Base-by-base conservation (phyloP, 352 stramenopile genomes). In the Globisporangium spinosum region DNA sequence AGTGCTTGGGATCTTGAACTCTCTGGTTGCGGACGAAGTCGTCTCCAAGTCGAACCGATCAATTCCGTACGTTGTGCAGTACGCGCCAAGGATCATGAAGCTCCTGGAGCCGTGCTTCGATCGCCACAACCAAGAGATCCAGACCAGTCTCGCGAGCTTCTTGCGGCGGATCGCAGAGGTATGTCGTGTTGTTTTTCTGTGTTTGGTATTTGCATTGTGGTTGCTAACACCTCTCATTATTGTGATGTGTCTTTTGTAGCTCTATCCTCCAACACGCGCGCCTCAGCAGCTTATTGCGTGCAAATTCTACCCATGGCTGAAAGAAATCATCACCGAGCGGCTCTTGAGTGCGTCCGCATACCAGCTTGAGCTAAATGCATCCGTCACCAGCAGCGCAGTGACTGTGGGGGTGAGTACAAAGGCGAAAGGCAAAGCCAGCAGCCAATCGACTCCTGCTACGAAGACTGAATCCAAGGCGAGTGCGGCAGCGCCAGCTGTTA, bases 291-390 rank as follows among this genome's bases (percentile, higher is more conserved):
- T 97, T 6, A 70, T 91, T 7, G 77, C 85, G 45, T 94, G 88
- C 70, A 94, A 95, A 43, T 97, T 95, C 55, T 97, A 97, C 69
- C 83, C 82, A 15, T 97, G 89, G 89, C 80, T 97, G 10, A 85
- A 85, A 34, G 88, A 95, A 25, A 94, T 94, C 72, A 75, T 97
- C 55, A 91, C 85, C 40, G 87, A 96, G 35, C 81, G 88, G 27
- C 67, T 97, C 20, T 58, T 93, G 53, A 93, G 82, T 49, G 86
- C 87, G 20, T 75, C 79, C 3, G 70, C 80, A 13, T 79, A 84
- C 57, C 83, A 91, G 47, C 82, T 90, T 64, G 87, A 93, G 53
- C 66, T 83, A 29, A 67, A 62, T 15, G 38, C 66, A 51, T 47
- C 63, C 59, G 25, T 49, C 53, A 8, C 61, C 58, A 23, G 29